Conservation (phyloP, 1,284 basidiomycete species). For the Kalmanozyma brasiliensis region DNA sequence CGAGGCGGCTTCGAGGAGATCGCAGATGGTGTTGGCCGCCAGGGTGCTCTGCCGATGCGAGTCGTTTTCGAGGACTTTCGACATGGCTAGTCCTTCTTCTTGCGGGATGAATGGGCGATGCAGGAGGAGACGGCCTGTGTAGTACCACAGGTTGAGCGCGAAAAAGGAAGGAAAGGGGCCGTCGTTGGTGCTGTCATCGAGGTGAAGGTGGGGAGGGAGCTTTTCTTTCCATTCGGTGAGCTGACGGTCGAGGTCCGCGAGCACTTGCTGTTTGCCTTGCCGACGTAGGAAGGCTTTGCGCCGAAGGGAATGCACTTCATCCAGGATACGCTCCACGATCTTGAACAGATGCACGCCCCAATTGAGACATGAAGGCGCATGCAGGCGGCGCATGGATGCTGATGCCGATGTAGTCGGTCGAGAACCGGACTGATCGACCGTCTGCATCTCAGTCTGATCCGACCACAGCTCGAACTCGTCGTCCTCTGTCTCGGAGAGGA, state of each 20-base stretch:
- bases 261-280: constrained; percentile 47
- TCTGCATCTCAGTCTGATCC: constrained; percentile 51
- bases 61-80: constrained; percentile 49
- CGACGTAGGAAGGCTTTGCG: constrained; percentile 54
- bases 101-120: constrained; percentile 64
- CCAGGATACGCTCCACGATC: constrained; percentile 59
- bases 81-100: constrained; percentile 48
- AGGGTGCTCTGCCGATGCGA: constrained; percentile 48
- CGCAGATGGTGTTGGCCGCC: constrained; percentile 58
- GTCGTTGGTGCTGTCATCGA: constrained; percentile 38
- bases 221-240: constrained; percentile 51
- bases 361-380: constrained; percentile 57
- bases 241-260: constrained; percentile 54
- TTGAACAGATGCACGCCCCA: constrained; percentile 57
- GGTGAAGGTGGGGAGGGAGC: constrained; percentile 48
- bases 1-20: constrained; percentile 47
- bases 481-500: constrained; percentile 68
- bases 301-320: constrained; percentile 57
- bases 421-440: not conserved
- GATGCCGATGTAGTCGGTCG: not conserved
- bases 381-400: constrained; percentile 21
- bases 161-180: constrained; percentile 55
- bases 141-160: constrained; percentile 58
- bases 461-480: constrained; percentile 70
- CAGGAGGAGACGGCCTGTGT: constrained; percentile 53